Percentiles rank a stretch among this genome's conserved stretches.
Evolutionary conservation across 23 red algal species (phyloP).

Genomic region (Gracilaria caudata): DNA sequence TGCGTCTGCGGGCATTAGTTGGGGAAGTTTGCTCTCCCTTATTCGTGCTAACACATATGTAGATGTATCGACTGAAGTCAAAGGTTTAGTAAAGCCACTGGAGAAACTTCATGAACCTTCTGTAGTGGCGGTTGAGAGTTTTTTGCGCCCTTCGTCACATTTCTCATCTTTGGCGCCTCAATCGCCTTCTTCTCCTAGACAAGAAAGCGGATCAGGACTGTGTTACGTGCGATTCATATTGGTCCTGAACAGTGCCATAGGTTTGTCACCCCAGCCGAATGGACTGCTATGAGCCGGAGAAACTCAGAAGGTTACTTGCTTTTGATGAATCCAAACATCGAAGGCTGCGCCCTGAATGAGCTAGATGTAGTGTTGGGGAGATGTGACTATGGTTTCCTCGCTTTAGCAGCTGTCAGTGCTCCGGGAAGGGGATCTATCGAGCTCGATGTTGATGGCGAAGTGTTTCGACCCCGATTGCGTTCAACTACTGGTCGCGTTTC

Average conservation of each 20-base stretch:
- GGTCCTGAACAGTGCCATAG: conserved; percentile 35
- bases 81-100: too few species aligned
- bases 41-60: not conserved
- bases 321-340: conserved; percentile 41
- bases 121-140: too few species aligned
- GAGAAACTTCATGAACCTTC: too few species aligned
- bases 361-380: conserved; percentile 29
- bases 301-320: conserved; percentile 40
- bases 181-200: too few species aligned
- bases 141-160: too few species aligned
- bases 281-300: conserved; percentile 23
- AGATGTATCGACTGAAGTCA: too few species aligned
- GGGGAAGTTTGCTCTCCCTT: not conserved
- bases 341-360: conserved; percentile 48
- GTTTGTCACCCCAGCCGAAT: conserved; percentile 47
- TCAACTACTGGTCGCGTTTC: not conserved
- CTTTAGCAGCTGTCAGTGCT: conserved; percentile 51
- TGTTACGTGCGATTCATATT: conserved; percentile 64
- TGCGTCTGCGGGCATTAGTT: not conserved
- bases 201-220: conserved; percentile 48
- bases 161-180: too few species aligned
- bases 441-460: conserved; percentile 31
- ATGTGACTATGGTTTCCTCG: conserved; percentile 44
- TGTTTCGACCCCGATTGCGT: conserved; percentile 21
- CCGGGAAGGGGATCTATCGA: conserved; percentile 52